phyloP scores from a whole-genome alignment of 441 rosid species.

The Erysimum pusillum region DNA sequence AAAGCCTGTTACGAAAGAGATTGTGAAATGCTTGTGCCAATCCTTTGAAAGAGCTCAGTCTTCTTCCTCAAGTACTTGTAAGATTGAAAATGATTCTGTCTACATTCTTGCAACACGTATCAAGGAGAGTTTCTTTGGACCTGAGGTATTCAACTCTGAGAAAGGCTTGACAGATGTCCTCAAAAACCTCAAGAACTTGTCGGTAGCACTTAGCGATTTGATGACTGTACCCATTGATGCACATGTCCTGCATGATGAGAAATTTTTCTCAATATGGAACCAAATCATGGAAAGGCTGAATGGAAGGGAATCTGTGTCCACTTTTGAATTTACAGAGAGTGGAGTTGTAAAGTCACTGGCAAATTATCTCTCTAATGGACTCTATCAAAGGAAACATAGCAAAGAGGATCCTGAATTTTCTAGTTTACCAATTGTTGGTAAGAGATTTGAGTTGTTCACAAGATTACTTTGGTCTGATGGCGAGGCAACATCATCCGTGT shows the following conservation, averaged over 20 bases:
- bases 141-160: constrained; percentile 65
- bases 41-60: constrained; percentile 63
- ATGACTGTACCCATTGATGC: constrained; percentile 49
- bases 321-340: constrained; percentile 94
- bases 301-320: constrained; percentile 89
- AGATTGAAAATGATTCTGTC: constrained; percentile 74
- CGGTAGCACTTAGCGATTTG: constrained; percentile 68
- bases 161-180: constrained; percentile 88
- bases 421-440: constrained; percentile 55
- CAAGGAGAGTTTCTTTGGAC: constrained; percentile 66
- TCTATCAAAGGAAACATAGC: constrained; percentile 53
- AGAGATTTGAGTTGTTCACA: constrained; percentile 78
- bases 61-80: constrained; percentile 66
- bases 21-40: constrained; percentile 82
- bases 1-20: constrained; percentile 64
- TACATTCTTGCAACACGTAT: constrained; percentile 75
- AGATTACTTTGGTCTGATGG: constrained; percentile 65
- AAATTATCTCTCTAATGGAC: constrained; percentile 75
- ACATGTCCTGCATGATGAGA: constrained; percentile 59
- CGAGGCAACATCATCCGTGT: constrained; percentile 63
- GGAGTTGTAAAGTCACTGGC: constrained; percentile 84
- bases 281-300: constrained; percentile 70
- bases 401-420: constrained; percentile 47
- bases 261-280: constrained; percentile 58
- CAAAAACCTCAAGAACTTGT: constrained; percentile 74